Base-by-base conservation (phyloP, 148 eudicot genomes). In the Nepenthes mirabilis region DNA sequence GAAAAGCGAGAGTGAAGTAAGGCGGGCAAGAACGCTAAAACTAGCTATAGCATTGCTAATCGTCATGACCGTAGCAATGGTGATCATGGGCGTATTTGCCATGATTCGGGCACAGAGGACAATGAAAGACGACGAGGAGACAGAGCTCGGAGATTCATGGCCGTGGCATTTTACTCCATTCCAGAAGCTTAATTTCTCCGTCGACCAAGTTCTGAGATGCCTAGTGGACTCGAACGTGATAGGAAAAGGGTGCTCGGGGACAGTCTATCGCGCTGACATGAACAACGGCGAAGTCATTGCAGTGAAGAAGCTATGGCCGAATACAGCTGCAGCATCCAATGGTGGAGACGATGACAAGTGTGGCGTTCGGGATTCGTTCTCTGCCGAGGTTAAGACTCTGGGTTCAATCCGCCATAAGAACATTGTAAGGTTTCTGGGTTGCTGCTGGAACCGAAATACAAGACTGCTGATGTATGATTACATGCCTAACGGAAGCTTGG, bases 401-500 rank as follows among this genome's bases (percentile, higher is more conserved):
- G 95, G 97, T 3, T 70, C 95, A 0, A 84, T 90, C 5, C 82
- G 97, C 13, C 97, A 90, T 54, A 90, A 84, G 78, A 90, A 90
- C 66, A 90, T 90, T 37, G 97, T 90, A 9, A 63, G 79, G 52
- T 90, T 90, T 61, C 70, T 90, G 60, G 97, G 95, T 9, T 90
- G 90, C 61, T 90, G 97, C 65, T 86, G 95, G 97, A 86, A 86
- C 66, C 59, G 70, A 35, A 84, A 72, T 56, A 90, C 82, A 11
- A 76, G 82, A 56, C 68, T 90, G 70, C 90, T 90, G 14, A 86
- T 90, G 97, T 90, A 90, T 63, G 97, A 90, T 65, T 90, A 83
- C 51, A 83, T 90, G 95, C 90, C 91, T 3, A 86, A 90, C 65
- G 95, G 97, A n/a, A 86, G 97, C 77, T 80, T 90, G 36, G 97